These are phyloP conservation scores for Phyllosticta citribraziliensis DNA, from an alignment of 2,329 filamentous ascomycete genomes.

Conservation along the genomic window DNA sequence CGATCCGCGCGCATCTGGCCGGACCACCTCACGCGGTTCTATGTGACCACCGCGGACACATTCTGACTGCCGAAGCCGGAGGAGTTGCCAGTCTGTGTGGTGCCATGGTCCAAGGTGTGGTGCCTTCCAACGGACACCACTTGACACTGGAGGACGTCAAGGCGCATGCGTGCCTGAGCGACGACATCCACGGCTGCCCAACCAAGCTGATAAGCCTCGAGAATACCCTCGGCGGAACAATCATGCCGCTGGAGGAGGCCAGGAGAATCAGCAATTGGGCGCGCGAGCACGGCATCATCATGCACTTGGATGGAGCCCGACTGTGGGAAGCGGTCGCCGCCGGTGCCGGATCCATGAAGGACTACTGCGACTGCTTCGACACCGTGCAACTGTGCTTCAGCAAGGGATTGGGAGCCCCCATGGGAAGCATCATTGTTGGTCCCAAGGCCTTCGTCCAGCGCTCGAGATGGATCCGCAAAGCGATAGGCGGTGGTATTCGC, in stretches of 20 bases:
- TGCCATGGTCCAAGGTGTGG: constrained; percentile 57
- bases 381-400: constrained; percentile 70
- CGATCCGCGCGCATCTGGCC: constrained; percentile 64
- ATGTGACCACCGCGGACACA: constrained; percentile 70
- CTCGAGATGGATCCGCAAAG: constrained; percentile 68
- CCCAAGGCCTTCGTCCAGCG: constrained; percentile 50
- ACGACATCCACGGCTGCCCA: constrained; percentile 69
- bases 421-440: constrained; percentile 64
- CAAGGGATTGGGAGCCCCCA: constrained; percentile 73
- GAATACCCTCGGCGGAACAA: constrained; percentile 71
- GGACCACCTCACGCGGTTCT: constrained; percentile 74
- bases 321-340: constrained; percentile 73
- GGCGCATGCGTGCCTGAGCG: constrained; percentile 51
- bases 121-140: constrained; percentile 61
- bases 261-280: constrained; percentile 60
- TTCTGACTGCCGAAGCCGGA: constrained; percentile 58
- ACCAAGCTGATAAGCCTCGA: constrained; percentile 76
- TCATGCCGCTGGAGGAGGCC: constrained; percentile 67
- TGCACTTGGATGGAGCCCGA: constrained; percentile 72
- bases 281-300: constrained; percentile 49
- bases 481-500: constrained; percentile 67
- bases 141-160: constrained; percentile 69
- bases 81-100: constrained; percentile 63
- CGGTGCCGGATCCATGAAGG: constrained; percentile 55
- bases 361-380: constrained; percentile 61